These are phyloP conservation scores for Russula griseocarnosa DNA, from an alignment of 768 basidiomycete genomes.

Conservation along the genomic window DNA sequence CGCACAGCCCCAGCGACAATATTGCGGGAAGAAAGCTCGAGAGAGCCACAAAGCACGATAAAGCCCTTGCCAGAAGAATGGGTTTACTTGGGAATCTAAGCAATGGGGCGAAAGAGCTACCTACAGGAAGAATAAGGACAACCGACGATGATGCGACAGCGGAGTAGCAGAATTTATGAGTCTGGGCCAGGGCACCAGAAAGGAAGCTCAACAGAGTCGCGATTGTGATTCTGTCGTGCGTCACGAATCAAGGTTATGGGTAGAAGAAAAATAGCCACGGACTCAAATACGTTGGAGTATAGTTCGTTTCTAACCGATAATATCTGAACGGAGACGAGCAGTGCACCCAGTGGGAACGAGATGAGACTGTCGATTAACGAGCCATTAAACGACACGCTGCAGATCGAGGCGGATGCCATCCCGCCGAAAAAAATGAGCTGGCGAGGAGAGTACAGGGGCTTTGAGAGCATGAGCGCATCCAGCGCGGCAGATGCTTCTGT, in stretches of 20 bases:
- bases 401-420: conserved; percentile 71
- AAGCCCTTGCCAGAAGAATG: conserved; percentile 44
- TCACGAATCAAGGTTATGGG: conserved; percentile 10
- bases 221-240: conserved; percentile 57
- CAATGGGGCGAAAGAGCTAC: conserved; percentile 26
- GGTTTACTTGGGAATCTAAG: not conserved
- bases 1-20: conserved; percentile 83
- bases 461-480: conserved; percentile 67
- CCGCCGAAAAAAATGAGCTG: conserved; percentile 69
- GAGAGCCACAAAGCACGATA: conserved; percentile 64
- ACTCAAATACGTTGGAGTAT: conserved; percentile 79
- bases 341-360: conserved; percentile 68
- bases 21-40: conserved; percentile 76
- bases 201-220: conserved; percentile 77
- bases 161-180: conserved; percentile 72
- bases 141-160: conserved; percentile 73
- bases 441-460: conserved; percentile 57
- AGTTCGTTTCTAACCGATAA: conserved; percentile 71
- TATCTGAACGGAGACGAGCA: conserved; percentile 70
- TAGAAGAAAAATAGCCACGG: conserved; percentile 27
- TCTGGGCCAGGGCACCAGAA: conserved; percentile 66
- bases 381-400: conserved; percentile 66
- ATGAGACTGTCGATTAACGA: conserved; percentile 74
- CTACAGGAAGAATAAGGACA: conserved; percentile 73
- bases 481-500: conserved; percentile 65